phyloP scores from a whole-genome alignment of 345 rosid genomes.

The Arabidopsis arenosa region DNA sequence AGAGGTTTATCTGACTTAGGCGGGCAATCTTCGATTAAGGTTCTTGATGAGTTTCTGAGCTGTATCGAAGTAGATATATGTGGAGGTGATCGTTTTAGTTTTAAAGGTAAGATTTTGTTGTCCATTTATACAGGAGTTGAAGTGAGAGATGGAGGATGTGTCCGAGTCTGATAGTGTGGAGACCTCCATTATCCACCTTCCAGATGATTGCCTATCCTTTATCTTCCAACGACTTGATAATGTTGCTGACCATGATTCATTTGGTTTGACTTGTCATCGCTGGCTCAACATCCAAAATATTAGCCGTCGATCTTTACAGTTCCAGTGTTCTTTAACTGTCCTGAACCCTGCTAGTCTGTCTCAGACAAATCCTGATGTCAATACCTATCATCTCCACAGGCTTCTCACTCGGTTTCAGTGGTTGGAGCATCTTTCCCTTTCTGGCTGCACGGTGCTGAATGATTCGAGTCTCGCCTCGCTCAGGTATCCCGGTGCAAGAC shows the following conservation, averaged over 20 bases:
- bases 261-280: constrained; percentile 72
- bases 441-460: constrained; percentile 64
- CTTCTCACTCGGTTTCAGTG: constrained; percentile 71
- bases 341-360: constrained; percentile 46
- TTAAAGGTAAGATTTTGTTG: constrained; percentile 10
- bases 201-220: constrained; percentile 74
- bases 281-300: constrained; percentile 73
- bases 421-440: constrained; percentile 61
- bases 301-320: constrained; percentile 57
- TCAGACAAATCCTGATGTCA: constrained; percentile 43
- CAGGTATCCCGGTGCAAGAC: constrained; percentile 53
- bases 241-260: constrained; percentile 64
- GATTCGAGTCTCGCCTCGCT: constrained; percentile 62
- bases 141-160: constrained; percentile 53
- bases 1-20: constrained; percentile 52
- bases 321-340: constrained; percentile 57
- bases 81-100: background rate
- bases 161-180: constrained; percentile 31
- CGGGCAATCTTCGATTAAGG: constrained; percentile 54
- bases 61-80: background rate
- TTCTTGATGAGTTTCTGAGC: constrained; percentile 47
- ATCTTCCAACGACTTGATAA: constrained; percentile 60
- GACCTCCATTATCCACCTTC: constrained; percentile 59
- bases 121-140: constrained; percentile 1
- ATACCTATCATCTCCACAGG: constrained; percentile 55